A percentile compares a stretch with the other conserved stretches of the same genome.
Evolutionary conservation across 1,139 yeast genomes (phyloP).

Genomic region (Taphrina flavorubra): DNA sequence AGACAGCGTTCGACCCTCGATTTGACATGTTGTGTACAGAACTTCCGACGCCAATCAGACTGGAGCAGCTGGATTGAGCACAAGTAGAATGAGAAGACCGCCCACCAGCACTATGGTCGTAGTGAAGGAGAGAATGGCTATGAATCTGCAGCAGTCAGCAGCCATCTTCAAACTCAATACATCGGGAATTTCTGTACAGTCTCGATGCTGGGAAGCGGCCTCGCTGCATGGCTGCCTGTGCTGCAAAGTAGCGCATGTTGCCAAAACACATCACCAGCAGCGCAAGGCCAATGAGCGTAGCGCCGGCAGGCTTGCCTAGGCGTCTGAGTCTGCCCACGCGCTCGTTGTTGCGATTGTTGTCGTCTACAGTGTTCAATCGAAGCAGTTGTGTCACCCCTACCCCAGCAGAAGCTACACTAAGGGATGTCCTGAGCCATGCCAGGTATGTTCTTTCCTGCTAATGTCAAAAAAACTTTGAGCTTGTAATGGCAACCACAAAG

Average conservation of each 20-base stretch:
- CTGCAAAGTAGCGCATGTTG: constrained; percentile 21
- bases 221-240: constrained; percentile 31
- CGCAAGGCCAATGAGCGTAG: constrained; percentile 25
- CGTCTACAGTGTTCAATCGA: constrained; percentile 23
- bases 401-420: constrained; percentile 35
- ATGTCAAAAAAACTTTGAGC: too few relatives aligned
- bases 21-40: not conserved
- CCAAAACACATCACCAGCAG: constrained; percentile 32
- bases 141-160: constrained; percentile 17
- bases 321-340: constrained; percentile 17
- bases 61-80: constrained; percentile 18
- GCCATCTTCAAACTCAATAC: not conserved
- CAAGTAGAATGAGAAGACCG: constrained; percentile 11
- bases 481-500: too few relatives aligned
- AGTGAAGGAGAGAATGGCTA: constrained; percentile 12
- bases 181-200: not conserved
- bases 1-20: too few relatives aligned
- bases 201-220: constrained; percentile 30
- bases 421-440: constrained; percentile 35
- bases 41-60: not conserved
- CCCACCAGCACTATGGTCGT: not conserved
- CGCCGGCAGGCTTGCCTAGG: constrained; percentile 38
- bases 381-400: constrained; percentile 36
- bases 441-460: constrained; percentile 26
- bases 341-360: constrained; percentile 10